Evolutionary conservation across 257 asterid genomes (phyloP).

Genomic region (Nicotiana otophora): DNA sequence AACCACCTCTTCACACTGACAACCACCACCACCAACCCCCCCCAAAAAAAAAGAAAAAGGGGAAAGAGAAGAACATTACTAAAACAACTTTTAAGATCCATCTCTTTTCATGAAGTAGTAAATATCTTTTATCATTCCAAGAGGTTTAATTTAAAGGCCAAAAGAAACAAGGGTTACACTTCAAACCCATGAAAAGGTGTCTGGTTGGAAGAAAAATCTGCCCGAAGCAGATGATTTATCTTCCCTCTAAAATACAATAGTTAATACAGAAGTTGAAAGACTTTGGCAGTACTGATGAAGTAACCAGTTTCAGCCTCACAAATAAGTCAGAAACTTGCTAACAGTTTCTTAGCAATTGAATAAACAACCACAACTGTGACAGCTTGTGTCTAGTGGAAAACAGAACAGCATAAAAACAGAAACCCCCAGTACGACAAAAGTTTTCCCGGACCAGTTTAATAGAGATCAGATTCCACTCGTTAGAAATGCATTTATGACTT

Average conservation of each 20-base stretch:
- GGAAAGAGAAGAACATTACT: background rate
- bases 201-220: background rate
- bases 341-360: background rate
- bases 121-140: background rate
- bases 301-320: background rate
- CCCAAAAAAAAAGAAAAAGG: background rate
- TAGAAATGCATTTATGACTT: background rate
- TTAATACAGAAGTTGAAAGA: background rate
- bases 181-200: background rate
- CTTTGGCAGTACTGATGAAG: background rate
- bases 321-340: background rate
- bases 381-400: background rate
- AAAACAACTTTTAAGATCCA: background rate
- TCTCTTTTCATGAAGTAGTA: background rate
- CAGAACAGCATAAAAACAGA: background rate
- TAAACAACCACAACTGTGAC: background rate
- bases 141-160: background rate
- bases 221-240: background rate
- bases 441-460: background rate
- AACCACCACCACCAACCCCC: background rate
- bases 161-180: background rate
- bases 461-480: background rate
- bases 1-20: background rate
- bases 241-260: background rate
- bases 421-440: background rate